Evolutionary conservation across 2,329 filamentous ascomycete genomes (phyloP).

Genomic region (Fusarium tanahbumbuense): DNA sequence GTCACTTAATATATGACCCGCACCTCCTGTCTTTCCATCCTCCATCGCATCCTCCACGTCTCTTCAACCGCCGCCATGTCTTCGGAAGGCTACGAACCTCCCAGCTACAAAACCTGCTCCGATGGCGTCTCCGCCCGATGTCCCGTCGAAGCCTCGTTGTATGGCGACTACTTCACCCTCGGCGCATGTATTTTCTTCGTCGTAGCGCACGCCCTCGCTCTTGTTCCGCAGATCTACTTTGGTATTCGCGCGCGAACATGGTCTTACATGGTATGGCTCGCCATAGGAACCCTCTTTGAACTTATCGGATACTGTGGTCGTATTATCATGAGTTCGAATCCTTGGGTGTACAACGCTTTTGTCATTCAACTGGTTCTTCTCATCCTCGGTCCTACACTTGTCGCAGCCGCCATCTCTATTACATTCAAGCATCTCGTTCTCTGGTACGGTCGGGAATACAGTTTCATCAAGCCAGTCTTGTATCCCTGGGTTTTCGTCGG

Average conservation of each 20-base stretch:
- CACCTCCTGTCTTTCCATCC: background rate
- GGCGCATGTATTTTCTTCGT: conserved; percentile 51
- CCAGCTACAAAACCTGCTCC: conserved; percentile 25
- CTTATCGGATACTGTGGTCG: conserved; percentile 56
- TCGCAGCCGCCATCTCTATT: conserved; percentile 58
- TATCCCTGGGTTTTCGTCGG: conserved; percentile 63
- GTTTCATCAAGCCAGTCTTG: conserved; percentile 52
- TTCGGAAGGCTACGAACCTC: conserved; percentile 16
- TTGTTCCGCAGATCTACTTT: conserved; percentile 50
- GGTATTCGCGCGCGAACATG: conserved; percentile 53
- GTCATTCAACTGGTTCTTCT: conserved; percentile 58
- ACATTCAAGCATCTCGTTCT: conserved; percentile 59
- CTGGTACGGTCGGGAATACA: conserved; percentile 54
- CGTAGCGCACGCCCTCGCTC: conserved; percentile 49
- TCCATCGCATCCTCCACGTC: too few relatives aligned
- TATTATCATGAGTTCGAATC: conserved; percentile 54
- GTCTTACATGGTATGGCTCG: conserved; percentile 51
- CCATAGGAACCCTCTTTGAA: conserved; percentile 55
- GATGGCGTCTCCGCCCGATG: conserved; percentile 26
- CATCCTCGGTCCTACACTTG: conserved; percentile 56
- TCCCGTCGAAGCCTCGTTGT: conserved; percentile 42
- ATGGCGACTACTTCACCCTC: conserved; percentile 43
- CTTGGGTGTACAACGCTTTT: conserved; percentile 55
- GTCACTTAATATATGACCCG: background rate
- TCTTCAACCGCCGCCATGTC: conserved; percentile 9